A percentile compares a stretch with the other conserved stretches of the same genome.
phyloP scores from a whole-genome alignment of 768 basidiomycete species.

The Trametes cinnabarina region DNA sequence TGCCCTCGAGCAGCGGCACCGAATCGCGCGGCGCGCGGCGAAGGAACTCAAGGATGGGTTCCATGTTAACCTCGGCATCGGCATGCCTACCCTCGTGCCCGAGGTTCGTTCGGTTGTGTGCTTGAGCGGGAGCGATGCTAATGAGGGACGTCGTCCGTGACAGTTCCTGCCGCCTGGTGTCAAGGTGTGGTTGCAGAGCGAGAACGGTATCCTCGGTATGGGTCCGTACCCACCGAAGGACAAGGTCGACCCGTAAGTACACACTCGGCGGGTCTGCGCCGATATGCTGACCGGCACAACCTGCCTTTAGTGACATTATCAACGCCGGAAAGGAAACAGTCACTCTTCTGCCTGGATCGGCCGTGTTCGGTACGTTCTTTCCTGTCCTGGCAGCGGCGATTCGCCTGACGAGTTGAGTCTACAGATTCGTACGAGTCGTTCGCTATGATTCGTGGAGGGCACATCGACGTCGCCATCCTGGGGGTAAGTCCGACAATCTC shows the following conservation, averaged over 20 bases:
- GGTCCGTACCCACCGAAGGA: conserved; percentile 85
- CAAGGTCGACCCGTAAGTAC: conserved; percentile 73
- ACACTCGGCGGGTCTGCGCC: background rate
- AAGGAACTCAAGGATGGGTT: conserved; percentile 87
- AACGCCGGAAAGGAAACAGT: conserved; percentile 96
- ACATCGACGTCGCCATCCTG: conserved; percentile 90
- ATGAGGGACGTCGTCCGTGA: background rate
- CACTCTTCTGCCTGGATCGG: conserved; percentile 87
- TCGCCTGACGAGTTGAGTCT: background rate
- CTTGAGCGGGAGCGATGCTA: background rate
- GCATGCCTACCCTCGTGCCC: conserved; percentile 88
- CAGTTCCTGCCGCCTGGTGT: conserved; percentile 65
- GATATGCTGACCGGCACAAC: conserved; percentile 1
- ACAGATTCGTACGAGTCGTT: conserved; percentile 90
- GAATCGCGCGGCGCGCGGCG: conserved; percentile 83
- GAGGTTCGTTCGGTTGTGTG: conserved; percentile 36
- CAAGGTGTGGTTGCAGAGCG: conserved; percentile 87
- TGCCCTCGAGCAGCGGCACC: conserved; percentile 57
- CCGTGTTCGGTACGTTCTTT: conserved; percentile 69
- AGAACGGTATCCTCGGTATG: conserved; percentile 89
- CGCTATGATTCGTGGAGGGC: conserved; percentile 96
- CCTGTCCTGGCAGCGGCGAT: background rate
- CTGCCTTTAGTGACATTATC: conserved; percentile 70
- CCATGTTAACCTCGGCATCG: conserved; percentile 88
- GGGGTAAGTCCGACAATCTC: conserved; percentile 54